Base-by-base conservation (phyloP, 2,329 filamentous ascomycete species). In the Xylariaceae sp. region DNA sequence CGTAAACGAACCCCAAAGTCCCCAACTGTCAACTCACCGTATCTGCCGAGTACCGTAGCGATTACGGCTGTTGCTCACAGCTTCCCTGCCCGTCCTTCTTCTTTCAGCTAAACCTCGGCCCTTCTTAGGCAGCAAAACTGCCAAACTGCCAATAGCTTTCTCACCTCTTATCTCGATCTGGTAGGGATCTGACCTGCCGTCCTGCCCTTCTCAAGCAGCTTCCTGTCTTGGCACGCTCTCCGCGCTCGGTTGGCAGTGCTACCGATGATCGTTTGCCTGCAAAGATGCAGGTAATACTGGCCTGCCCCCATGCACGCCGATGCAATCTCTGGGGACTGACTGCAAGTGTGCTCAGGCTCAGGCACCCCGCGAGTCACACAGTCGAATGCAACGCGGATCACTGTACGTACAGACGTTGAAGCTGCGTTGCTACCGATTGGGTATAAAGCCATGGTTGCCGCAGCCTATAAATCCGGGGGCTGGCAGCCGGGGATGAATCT, bases 191-290 rank as follows among this genome's bases (percentile, higher is more conserved):
- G 13, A 17, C 53, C 55, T 56, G 52, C 42, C 48, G 13, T 10
- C 23, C 23, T 17, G 39, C 15, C 51, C 15, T 37, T 51, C 23
- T 56, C 37, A 42, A 37, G 35, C 59, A 64, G 50, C 62, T 64
- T 59, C 62, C 62, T 57, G 48, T 61, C 61, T 63, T 35, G 59
- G 61, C 52, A 59, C 58, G 59, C 45, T 23, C 13, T n/a, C 10
- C 13, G 42, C 11, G 9, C 37, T 42, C 37, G 11, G 37, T 42
- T 13, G 42, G 42, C 42, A 45, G 42, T 42, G 37, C 37, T 42
- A 42, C 37, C 37, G 9, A 42, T 9, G 37, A 10, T 10, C 3
- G 23, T 30, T 30, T 30, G 23, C 23, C 23, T 30, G 23, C 23
- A 5, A 30, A 30, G 23, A 30, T 30, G 23, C 23, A 30, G 23